phyloP scores from a whole-genome alignment of 768 basidiomycete species.

The Multifurca ochricompacta region DNA sequence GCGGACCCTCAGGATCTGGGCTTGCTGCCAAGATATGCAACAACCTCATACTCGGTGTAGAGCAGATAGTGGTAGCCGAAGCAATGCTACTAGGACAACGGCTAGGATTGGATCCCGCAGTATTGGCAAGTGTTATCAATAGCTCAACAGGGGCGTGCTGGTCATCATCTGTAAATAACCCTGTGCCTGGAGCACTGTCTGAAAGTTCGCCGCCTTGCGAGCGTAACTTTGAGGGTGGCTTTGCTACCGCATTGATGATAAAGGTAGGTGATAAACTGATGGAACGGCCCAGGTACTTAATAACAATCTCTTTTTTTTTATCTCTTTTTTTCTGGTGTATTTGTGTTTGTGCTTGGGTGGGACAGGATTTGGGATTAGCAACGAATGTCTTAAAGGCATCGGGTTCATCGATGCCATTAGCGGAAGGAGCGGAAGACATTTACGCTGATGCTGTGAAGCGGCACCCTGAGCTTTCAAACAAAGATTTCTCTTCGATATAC shows the following conservation, averaged over 20 bases:
- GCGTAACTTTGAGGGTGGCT: constrained; percentile 78
- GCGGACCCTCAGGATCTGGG: constrained; percentile 75
- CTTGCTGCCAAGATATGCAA: constrained; percentile 89
- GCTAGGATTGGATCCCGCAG: constrained; percentile 67
- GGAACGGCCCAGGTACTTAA: background rate
- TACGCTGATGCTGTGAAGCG: constrained; percentile 49
- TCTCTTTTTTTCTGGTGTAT: too few species aligned
- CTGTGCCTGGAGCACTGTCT: constrained; percentile 66
- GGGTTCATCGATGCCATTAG: constrained; percentile 54
- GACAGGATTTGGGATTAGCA: constrained; percentile 80
- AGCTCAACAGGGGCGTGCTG: constrained; percentile 79
- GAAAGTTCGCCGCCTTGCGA: constrained; percentile 76
- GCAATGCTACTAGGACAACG: constrained; percentile 82
- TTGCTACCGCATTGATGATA: constrained; percentile 75
- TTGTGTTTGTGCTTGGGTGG: background rate
- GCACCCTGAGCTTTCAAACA: constrained; percentile 52
- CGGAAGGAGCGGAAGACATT: constrained; percentile 51
- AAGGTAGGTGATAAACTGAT: constrained; percentile 45
- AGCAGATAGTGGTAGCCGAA: constrained; percentile 82
- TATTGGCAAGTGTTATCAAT: constrained; percentile 80
- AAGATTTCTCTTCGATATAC: constrained; percentile 82
- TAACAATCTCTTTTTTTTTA: constrained; percentile 13
- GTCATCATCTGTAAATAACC: constrained; percentile 83
- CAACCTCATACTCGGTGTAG: constrained; percentile 45
- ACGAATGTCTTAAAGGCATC: constrained; percentile 47